Evolutionary conservation across 129 eudicot genomes (phyloP), one percentile per base, ranked within the genome.

Genomic region (Lactuca saligna): DNA sequence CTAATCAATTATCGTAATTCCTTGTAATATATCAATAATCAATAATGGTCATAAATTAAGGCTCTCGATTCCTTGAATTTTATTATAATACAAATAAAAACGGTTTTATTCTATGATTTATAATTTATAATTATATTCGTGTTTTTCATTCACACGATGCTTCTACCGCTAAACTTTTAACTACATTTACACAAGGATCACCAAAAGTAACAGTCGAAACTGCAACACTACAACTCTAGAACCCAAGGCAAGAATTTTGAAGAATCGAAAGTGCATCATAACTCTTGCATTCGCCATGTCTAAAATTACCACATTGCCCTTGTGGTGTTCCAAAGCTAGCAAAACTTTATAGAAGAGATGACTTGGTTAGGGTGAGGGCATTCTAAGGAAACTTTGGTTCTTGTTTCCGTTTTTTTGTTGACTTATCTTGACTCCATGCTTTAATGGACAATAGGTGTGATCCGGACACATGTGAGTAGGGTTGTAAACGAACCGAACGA

Each of bases 291-390:
- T 71, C 68, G 6, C 98, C 98, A 44, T 93, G 96, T 64, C 79
- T 86, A 39, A 80, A 93, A 57, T 88, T 86, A 59, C 97, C 97
- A 66, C 97, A 91, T 8, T 79, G 76, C 57, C 97, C 97, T 12
- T 29, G 73, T 12, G 97, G 97, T 55, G 90, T 91, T 37, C 97
- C 97, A 33, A 75, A 91, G 84, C 97, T 91, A 49, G 97, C 97
- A 20, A 69, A 91, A 91, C 73, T 82, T 85, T 50, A 91, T 88
- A 4, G 89, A 79, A 12, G 96, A 83, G 57, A 91, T 91, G 79
- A 84, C 81, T 49, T 91, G 97, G 79, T 71, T 61, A 39, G 86
- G 79, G 16, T 56, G 71, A 57, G 96, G 96, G 65, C 97, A 91
- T 48, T 75, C 84, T 12, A 91, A 76, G 20, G 74, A 73, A 25